These are phyloP conservation scores for Prototheca wickerhamii DNA, from an alignment of 163 green algal species.

Conservation along the genomic window DNA sequence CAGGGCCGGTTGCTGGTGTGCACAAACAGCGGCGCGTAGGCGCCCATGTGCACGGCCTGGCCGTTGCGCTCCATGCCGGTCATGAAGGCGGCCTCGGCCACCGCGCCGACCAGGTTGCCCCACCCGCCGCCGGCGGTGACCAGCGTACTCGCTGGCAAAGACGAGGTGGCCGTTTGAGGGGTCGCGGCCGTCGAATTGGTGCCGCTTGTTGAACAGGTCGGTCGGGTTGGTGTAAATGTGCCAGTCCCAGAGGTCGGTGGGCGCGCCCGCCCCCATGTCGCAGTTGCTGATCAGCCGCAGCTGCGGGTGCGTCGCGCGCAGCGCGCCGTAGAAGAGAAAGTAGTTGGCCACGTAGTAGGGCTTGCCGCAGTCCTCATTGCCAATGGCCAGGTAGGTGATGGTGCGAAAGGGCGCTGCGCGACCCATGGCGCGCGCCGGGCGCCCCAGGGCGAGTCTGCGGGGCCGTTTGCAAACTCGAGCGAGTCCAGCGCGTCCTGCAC, in stretches of 20 bases:
- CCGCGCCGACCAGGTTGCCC: slow-evolving; percentile 38
- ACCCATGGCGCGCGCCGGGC: slow-evolving; percentile 42
- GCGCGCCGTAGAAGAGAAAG: slow-evolving; percentile 46
- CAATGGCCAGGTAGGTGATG: slow-evolving; percentile 24
- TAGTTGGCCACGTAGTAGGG: slow-evolving; percentile 45
- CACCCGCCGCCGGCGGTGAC: slow-evolving; percentile 31
- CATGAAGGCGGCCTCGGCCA: slow-evolving; percentile 62
- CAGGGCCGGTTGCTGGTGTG: slow-evolving; percentile 36
- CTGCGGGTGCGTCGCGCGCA: slow-evolving; percentile 41
- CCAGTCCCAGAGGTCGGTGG: slow-evolving; percentile 40
- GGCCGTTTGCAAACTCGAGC: slow-evolving; percentile 49
- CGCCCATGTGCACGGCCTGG: slow-evolving; percentile 41
- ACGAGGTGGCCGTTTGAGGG: slow-evolving; percentile 15
- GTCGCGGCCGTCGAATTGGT: slow-evolving; percentile 13
- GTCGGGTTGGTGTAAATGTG: slow-evolving; percentile 46
- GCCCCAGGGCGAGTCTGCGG: slow-evolving; percentile 37
- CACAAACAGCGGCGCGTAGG: slow-evolving; percentile 57
- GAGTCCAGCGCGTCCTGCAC: slow-evolving; percentile 46
- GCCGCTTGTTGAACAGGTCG: slow-evolving; percentile 23
- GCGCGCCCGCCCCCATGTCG: slow-evolving; percentile 35
- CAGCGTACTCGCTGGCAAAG: slow-evolving; percentile 48
- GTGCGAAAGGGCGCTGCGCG: slow-evolving; percentile 27
- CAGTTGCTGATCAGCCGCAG: slow-evolving; percentile 61
- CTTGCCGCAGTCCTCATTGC: slow-evolving; percentile 48
- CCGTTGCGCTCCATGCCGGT: slow-evolving; percentile 54